Conservation (phyloP, 129 eudicot species). For the Artemisia argyi region DNA sequence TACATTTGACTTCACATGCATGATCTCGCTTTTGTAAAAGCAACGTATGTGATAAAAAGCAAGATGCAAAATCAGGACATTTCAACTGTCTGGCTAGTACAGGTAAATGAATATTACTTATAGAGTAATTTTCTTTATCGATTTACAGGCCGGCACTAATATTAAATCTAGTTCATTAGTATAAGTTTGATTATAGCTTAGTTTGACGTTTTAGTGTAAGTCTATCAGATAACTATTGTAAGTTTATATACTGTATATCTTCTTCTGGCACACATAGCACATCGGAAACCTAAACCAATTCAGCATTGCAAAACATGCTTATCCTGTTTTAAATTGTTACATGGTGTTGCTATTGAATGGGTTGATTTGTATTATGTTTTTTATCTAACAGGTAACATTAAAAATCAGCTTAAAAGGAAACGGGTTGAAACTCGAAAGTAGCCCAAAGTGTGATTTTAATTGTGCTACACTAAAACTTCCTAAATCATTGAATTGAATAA, state of each 20-base stretch:
- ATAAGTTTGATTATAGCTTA: no score
- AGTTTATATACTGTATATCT: neutral
- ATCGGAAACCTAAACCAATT: neutral
- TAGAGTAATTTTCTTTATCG: no score
- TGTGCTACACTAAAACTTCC: neutral
- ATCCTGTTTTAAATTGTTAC: neutral
- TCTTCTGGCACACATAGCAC: neutral
- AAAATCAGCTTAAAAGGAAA: neutral
- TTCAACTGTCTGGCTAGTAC: no score
- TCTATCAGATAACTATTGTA: neutral
- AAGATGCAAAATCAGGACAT: no score
- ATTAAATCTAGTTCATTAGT: no score
- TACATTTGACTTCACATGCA: conserved; percentile 20
- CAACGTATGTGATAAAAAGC: neutral
- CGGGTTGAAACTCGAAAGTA: neutral
- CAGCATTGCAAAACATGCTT: neutral
- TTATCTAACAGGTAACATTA: no score
- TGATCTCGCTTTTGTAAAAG: conserved; percentile 20
- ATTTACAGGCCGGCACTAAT: no score
- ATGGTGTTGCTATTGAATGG: neutral
- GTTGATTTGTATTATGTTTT: neutral
- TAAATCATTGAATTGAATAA: neutral
- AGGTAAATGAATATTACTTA: no score
- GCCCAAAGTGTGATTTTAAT: neutral
- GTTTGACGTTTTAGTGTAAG: no score